Percentiles rank a stretch among this genome's conserved stretches.
These are phyloP conservation scores for Nigrospora osmanthi DNA, from an alignment of 2,329 filamentous ascomycete species.

Conservation along the genomic window DNA sequence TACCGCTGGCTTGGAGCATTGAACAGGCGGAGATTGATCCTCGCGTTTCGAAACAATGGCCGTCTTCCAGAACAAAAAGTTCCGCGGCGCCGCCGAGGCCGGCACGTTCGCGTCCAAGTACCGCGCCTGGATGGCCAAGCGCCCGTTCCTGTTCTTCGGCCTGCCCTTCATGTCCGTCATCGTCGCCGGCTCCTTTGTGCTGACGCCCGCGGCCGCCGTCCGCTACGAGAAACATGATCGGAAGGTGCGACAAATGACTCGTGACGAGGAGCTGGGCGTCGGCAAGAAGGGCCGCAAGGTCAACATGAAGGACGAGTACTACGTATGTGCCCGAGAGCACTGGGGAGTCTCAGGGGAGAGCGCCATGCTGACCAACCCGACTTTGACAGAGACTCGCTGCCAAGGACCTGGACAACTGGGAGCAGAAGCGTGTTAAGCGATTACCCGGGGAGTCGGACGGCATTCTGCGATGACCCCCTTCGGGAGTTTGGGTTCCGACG, in stretches of 20 bases:
- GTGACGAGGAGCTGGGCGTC: constrained; percentile 80
- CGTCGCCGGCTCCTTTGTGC: constrained; percentile 83
- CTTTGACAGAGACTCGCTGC: constrained; percentile 62
- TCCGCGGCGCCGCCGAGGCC: constrained; percentile 56
- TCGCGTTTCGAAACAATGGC: constrained; percentile 37
- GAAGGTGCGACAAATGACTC: constrained; percentile 75
- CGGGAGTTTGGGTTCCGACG: background rate
- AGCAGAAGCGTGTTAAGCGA: constrained; percentile 88
- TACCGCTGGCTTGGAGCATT: too few species aligned
- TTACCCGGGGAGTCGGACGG: constrained; percentile 88
- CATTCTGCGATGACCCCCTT: constrained; percentile 43
- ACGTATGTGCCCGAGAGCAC: constrained; percentile 46
- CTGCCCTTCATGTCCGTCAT: constrained; percentile 88
- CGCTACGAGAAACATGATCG: constrained; percentile 91
- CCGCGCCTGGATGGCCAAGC: constrained; percentile 63
- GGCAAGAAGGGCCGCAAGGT: constrained; percentile 63
- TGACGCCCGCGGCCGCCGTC: constrained; percentile 88
- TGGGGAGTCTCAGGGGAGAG: constrained; percentile 6
- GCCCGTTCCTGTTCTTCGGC: constrained; percentile 88
- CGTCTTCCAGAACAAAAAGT: constrained; percentile 63
- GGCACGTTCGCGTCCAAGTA: constrained; percentile 69
- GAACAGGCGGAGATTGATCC: background rate
- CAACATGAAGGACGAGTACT: constrained; percentile 80
- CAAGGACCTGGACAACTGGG: constrained; percentile 92
- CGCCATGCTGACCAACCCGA: constrained; percentile 3